phyloP scores from a whole-genome alignment of 225 moss, liverwort and hornwort species.

The Sphagnum contortum region DNA sequence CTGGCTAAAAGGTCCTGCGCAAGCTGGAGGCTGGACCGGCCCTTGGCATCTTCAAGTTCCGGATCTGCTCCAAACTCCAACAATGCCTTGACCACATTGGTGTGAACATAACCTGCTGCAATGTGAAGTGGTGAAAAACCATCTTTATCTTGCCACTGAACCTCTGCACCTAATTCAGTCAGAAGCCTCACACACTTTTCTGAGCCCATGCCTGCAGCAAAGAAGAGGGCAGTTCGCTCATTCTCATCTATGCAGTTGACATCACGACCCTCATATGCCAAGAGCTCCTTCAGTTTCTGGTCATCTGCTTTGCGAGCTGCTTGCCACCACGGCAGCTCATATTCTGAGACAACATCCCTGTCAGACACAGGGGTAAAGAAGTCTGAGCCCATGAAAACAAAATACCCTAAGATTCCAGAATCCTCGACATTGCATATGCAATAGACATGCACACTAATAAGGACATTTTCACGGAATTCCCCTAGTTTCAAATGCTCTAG shows the following conservation, averaged over 20 bases:
- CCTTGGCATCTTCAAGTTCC: constrained; percentile 75
- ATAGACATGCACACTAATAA: too few relatives aligned
- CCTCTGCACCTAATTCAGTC: constrained; percentile 75
- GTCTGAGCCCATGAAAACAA: too few relatives aligned
- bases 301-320: constrained; percentile 77
- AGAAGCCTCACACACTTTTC: constrained; percentile 63
- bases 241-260: constrained; percentile 85
- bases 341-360: constrained; percentile 65
- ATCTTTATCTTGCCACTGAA: constrained; percentile 82
- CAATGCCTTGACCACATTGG: constrained; percentile 61
- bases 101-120: constrained; percentile 90
- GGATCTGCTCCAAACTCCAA: constrained; percentile 78
- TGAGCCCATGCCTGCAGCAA: constrained; percentile 73
- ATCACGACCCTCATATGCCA: constrained; percentile 73
- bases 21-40: constrained; percentile 76
- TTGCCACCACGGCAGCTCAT: constrained; percentile 91
- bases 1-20: constrained; percentile 71
- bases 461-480: too few relatives aligned
- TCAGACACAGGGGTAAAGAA: constrained; percentile 2
- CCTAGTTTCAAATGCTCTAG: too few relatives aligned
- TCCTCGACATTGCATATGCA: too few relatives aligned
- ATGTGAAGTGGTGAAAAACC: constrained; percentile 88
- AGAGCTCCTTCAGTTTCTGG: constrained; percentile 42
- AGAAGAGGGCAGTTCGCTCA: constrained; percentile 66
- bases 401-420: too few relatives aligned